Conservation (phyloP, 805 yeast genomes). For the Pichia thaimueangensis region DNA sequence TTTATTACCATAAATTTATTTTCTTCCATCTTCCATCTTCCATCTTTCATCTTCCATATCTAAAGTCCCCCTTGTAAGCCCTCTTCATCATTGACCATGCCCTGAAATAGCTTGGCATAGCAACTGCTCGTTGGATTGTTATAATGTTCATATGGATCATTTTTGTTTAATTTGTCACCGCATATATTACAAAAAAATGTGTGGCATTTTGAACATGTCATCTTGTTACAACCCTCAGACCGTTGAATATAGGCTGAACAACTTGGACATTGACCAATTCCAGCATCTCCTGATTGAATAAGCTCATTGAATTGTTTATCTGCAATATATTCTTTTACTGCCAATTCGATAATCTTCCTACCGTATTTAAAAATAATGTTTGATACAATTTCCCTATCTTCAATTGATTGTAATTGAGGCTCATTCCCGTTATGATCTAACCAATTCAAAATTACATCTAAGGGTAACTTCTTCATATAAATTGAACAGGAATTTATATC, state of each 20-base stretch:
- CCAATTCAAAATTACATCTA: constrained; percentile 32
- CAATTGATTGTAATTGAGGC: constrained; percentile 1
- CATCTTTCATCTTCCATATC: too few species aligned
- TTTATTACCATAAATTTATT: too few species aligned
- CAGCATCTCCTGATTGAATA: constrained; percentile 35
- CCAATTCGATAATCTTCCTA: constrained; percentile 33
- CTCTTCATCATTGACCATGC: constrained; percentile 30
- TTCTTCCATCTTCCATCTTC: too few species aligned
- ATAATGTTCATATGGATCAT: constrained; percentile 49
- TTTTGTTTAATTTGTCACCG: constrained; percentile 34
- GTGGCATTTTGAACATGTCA: constrained; percentile 47
- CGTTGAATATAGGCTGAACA: constrained; percentile 46
- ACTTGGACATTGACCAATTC: constrained; percentile 45
- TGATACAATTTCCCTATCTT: constrained; percentile 29
- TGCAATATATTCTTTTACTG: constrained; percentile 40
- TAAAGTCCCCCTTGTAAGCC: too few species aligned
- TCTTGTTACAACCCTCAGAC: constrained; percentile 59
- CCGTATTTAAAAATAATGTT: constrained; percentile 38
- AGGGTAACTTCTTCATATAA: constrained; percentile 31
- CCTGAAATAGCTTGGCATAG: constrained; percentile 47
- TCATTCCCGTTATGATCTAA: constrained; percentile 24
- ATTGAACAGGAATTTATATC: constrained; percentile 38
- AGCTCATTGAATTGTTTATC: constrained; percentile 42
- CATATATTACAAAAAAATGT: constrained; percentile 51
- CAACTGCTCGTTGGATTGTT: constrained; percentile 37